These are phyloP conservation scores for Acanthamoeba lugdunensis DNA, from an alignment of 208 protist species.

Conservation along the genomic window DNA sequence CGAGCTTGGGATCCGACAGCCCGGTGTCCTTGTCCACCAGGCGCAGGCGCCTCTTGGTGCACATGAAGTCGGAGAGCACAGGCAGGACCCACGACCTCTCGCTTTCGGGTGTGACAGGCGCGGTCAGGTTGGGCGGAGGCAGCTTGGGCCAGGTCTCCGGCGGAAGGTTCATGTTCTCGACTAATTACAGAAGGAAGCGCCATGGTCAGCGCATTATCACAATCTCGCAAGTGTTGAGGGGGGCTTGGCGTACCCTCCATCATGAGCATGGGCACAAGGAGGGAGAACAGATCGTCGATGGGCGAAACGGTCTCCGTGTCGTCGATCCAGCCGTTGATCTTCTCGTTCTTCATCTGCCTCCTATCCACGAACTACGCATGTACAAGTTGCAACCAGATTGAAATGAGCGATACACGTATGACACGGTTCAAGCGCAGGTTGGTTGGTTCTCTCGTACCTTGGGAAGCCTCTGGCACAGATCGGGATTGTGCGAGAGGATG, in stretches of 20 bases:
- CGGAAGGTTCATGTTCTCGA: conserved; percentile 70
- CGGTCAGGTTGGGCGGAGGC: conserved; percentile 50
- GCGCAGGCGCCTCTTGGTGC: conserved; percentile 55
- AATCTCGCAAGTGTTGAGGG: not conserved
- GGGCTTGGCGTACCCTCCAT: conserved; percentile 48
- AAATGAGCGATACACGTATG: not conserved
- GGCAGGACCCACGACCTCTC: conserved; percentile 70
- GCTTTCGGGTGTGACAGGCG: conserved; percentile 41
- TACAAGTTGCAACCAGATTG: not conserved
- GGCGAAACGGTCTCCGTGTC: conserved; percentile 69
- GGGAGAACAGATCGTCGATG: conserved; percentile 71
- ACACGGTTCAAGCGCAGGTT: not conserved
- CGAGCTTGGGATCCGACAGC: not conserved
- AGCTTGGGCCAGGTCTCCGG: conserved; percentile 60
- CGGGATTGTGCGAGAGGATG: conserved; percentile 74
- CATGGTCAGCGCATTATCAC: no score
- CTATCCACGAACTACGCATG: conserved; percentile 55
- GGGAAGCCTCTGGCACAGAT: conserved; percentile 63
- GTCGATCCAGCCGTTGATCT: conserved; percentile 72
- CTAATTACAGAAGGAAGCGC: not conserved
- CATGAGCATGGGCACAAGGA: conserved; percentile 73
- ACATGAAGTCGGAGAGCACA: conserved; percentile 74
- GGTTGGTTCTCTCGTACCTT: conserved; percentile 30
- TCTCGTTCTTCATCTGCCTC: conserved; percentile 72
- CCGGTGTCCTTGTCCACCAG: not conserved